These are phyloP conservation scores for Mucor saturninus DNA, from an alignment of 371 early-diverging fungal species.

Conservation along the genomic window DNA sequence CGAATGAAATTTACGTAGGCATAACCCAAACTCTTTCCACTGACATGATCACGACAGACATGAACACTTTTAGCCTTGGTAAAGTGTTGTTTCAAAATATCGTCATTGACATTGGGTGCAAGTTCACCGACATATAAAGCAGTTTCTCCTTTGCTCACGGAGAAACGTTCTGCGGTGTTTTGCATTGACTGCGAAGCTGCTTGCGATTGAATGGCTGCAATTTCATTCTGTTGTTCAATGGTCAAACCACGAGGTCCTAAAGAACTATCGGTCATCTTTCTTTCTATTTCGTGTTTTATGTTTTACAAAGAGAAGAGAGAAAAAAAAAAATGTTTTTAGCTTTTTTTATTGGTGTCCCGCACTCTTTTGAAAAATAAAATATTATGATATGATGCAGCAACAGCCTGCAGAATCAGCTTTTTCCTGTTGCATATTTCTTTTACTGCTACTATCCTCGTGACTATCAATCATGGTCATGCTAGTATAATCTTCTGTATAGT, in stretches of 20 bases:
- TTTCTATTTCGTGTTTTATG: background rate
- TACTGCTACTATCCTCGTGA: background rate
- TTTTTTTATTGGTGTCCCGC: background rate
- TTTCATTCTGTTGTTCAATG: slow-evolving; percentile 43
- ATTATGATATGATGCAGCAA: slow-evolving; percentile 18
- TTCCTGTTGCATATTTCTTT: slow-evolving; percentile 5
- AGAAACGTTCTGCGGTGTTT: slow-evolving; percentile 19
- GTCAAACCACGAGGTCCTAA: slow-evolving; percentile 38
- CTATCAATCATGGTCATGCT: slow-evolving; percentile 3
- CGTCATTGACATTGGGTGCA: slow-evolving; percentile 91
- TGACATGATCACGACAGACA: slow-evolving; percentile 96
- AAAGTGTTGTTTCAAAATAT: slow-evolving; percentile 92
- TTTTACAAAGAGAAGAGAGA: background rate
- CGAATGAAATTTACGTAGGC: slow-evolving; percentile 95
- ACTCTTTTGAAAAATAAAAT: background rate
- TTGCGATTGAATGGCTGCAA: slow-evolving; percentile 46
- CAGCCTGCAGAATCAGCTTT: background rate
- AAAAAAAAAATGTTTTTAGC: slow-evolving; percentile 5
- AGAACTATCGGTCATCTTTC: background rate
- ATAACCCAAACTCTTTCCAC: slow-evolving; percentile 94
- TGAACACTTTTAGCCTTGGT: slow-evolving; percentile 89
- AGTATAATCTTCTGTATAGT: slow-evolving; percentile 11
- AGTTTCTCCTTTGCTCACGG: slow-evolving; percentile 41
- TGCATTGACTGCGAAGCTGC: slow-evolving; percentile 24
- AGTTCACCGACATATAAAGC: slow-evolving; percentile 92